phyloP scores from a whole-genome alignment of 495 filamentous ascomycete species.

The Aspergillus heteromorphus region DNA sequence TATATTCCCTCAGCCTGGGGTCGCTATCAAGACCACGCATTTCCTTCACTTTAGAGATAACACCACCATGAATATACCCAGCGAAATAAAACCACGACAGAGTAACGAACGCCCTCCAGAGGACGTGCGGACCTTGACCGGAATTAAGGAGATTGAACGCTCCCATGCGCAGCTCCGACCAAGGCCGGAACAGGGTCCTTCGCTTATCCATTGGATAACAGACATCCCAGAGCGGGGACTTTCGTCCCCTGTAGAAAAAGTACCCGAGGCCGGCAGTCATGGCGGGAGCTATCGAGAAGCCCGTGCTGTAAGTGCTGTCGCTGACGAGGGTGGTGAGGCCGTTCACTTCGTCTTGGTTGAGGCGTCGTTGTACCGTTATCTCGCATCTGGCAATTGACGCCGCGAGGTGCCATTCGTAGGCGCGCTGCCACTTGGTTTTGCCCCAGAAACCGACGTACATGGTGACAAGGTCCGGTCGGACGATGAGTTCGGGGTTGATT shows the following conservation, averaged over 20 bases:
- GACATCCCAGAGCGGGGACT: too few relatives aligned
- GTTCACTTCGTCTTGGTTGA: slow-evolving; percentile 36
- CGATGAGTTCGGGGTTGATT: slow-evolving; percentile 4
- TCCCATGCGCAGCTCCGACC: too few relatives aligned
- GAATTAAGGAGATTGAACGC: too few relatives aligned
- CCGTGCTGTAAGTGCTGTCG: too few relatives aligned
- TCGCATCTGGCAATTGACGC: slow-evolving; percentile 6
- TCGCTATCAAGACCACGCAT: slow-evolving; percentile 21
- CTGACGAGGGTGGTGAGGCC: slow-evolving; percentile 23
- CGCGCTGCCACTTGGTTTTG: slow-evolving; percentile 10
- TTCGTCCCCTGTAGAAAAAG: too few relatives aligned
- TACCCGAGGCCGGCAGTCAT: too few relatives aligned
- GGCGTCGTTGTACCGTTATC: slow-evolving; percentile 21
- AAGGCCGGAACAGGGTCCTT: too few relatives aligned
- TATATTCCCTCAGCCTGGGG: slow-evolving; percentile 23
- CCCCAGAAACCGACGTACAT: slow-evolving; percentile 29
- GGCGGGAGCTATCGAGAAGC: too few relatives aligned
- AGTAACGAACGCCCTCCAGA: slow-evolving; percentile 17
- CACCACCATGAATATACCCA: slow-evolving; percentile 8
- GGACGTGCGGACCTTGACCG: too few relatives aligned
- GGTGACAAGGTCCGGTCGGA: slow-evolving; percentile 21
- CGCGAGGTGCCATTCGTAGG: slow-evolving; percentile 1
- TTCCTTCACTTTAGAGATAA: slow-evolving; percentile 7
- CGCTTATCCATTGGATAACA: too few relatives aligned
- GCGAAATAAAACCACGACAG: slow-evolving; percentile 3